Percentiles rank a stretch among this genome's conserved stretches.
phyloP scores from a whole-genome alignment of 108 stramenopile genomes.

The Fragilariopsis cylindrus region DNA sequence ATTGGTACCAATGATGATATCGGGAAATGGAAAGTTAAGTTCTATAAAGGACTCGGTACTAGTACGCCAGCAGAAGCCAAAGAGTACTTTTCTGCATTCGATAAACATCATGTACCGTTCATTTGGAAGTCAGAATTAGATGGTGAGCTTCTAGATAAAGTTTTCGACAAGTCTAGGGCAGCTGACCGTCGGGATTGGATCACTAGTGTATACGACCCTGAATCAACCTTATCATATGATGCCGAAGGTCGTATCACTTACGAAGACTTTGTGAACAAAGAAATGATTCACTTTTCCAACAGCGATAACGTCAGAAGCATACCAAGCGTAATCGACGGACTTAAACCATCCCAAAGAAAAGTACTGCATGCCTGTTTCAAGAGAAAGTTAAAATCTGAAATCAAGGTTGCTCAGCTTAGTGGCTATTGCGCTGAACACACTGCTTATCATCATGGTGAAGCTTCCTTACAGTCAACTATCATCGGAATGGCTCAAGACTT shows the following conservation, averaged over 20 bases:
- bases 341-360: conserved; percentile 94
- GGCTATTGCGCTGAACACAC: conserved; percentile 93
- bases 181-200: conserved; percentile 91
- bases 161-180: conserved; percentile 78
- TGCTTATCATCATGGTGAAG: conserved; percentile 96
- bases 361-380: conserved; percentile 91
- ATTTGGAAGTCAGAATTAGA: conserved; percentile 76
- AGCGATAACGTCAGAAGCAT: conserved; percentile 86
- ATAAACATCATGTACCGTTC: conserved; percentile 71
- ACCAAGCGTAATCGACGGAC: conserved; percentile 86
- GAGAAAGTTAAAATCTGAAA: conserved; percentile 82
- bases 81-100: conserved; percentile 82
- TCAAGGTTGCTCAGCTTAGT: conserved; percentile 91
- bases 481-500: conserved; percentile 95
- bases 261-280: conserved; percentile 89
- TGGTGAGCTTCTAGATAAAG: conserved; percentile 82
- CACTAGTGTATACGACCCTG: conserved; percentile 55
- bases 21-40: conserved; percentile 81
- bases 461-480: conserved; percentile 90
- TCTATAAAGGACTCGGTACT: conserved; percentile 96
- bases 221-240: conserved; percentile 33
- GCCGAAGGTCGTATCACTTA: conserved; percentile 51
- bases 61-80: conserved; percentile 87
- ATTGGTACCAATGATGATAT: conserved; percentile 37
- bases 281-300: conserved; percentile 90